Evolutionary conservation across 1,284 basidiomycete genomes (phyloP), one percentile per base, ranked within the genome.

Genomic region (Ganoderma sp.): DNA sequence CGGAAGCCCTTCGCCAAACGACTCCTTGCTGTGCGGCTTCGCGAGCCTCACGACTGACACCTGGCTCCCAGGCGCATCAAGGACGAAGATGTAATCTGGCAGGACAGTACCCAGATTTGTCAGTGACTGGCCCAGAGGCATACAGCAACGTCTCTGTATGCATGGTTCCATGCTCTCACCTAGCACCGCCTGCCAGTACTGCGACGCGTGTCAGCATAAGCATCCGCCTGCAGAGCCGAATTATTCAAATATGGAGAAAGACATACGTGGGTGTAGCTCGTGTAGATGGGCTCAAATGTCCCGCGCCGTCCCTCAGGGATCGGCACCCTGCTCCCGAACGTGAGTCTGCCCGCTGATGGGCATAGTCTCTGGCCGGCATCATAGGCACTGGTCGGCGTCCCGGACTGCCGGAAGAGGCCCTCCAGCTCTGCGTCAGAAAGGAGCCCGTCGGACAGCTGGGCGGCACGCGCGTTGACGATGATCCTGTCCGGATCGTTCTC

Each of bases 31-130:
- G 69, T 90, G 91, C 10, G 93, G 90, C 43, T 86, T 79, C 22
- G 95, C 85, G 15, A 96, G 80, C 25, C 88, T 85, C 3, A 83
- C 81, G 5, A 97, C 84, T 28, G 78, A 76, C 3, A 84, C 82
- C n/a, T 67, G 74, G 64, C 75, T 75, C 66, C 78, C 74, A 28
- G 79, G 75, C 12, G 85, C 79, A 68, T 88, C 84, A 8, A 91
- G 69, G 50, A 92, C 78, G 75, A 97, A 95, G 64, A 98, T 92
- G 77, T 98, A 98, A 81, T 98, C 95, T 95, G 69, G 61, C 42
- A 34, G 19, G 22, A 52, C 25, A 14, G 25, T 25, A 52, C 10
- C 22, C 42, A 63, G 37, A 66, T 25, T 25, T 12, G 39, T 60
- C 39, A 60, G 58, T n/a, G 5, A 28, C 14, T 15, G 37, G 39